These are phyloP conservation scores for Atractiella rhizophila DNA, from an alignment of 768 basidiomycete species.

Conservation along the genomic window DNA sequence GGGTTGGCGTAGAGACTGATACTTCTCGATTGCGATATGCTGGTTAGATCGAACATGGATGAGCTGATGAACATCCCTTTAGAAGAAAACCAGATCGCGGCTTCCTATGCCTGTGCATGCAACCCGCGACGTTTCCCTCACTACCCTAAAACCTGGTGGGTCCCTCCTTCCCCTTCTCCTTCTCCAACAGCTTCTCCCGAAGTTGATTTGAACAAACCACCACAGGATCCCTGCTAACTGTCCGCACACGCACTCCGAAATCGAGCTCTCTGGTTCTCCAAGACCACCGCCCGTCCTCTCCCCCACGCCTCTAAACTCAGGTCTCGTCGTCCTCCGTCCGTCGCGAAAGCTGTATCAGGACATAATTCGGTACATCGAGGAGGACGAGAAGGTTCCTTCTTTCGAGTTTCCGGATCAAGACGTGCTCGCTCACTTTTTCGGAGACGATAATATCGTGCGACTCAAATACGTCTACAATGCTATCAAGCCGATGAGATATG, in stretches of 20 bases:
- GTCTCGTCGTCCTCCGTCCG: slow-evolving; percentile 61
- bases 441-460: slow-evolving; percentile 40
- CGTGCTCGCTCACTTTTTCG: slow-evolving; percentile 53
- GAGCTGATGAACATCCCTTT: slow-evolving; percentile 30
- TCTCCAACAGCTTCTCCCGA: slow-evolving; percentile 1
- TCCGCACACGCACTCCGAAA: slow-evolving; percentile 35
- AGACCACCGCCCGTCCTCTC: slow-evolving; percentile 31
- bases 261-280: too few relatives aligned
- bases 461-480: slow-evolving; percentile 78
- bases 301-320: slow-evolving; percentile 69
- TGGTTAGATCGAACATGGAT: slow-evolving; percentile 60
- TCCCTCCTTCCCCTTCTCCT: not conserved
- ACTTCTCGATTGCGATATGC: slow-evolving; percentile 70
- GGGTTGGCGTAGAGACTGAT: slow-evolving; percentile 27
- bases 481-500: slow-evolving; percentile 48
- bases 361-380: slow-evolving; percentile 35
- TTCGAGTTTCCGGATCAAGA: slow-evolving; percentile 84
- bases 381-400: slow-evolving; percentile 30
- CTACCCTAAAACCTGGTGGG: slow-evolving; percentile 69
- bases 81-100: slow-evolving; percentile 49
- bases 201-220: not conserved
- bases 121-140: slow-evolving; percentile 62
- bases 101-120: slow-evolving; percentile 73
- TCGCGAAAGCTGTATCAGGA: slow-evolving; percentile 31
- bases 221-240: slow-evolving; percentile 78